A percentile compares a stretch with the other conserved stretches of the same genome.
These are phyloP conservation scores for Talaromyces sp. DNA, from an alignment of 2,329 filamentous ascomycete species.

Conservation along the genomic window DNA sequence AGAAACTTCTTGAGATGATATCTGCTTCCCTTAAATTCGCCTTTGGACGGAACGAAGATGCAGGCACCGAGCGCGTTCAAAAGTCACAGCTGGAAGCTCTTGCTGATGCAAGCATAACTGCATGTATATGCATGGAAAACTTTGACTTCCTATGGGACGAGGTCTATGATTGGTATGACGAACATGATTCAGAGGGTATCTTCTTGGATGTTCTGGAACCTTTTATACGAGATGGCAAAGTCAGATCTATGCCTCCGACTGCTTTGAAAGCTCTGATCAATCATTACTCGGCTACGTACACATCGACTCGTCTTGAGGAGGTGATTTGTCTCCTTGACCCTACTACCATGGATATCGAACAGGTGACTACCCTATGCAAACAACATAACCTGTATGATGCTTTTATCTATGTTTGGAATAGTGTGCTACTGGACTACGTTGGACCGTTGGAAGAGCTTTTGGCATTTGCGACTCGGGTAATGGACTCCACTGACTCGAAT, in stretches of 20 bases:
- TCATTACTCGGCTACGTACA: conserved; percentile 73
- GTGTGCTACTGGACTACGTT: conserved; percentile 82
- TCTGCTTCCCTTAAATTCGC: conserved; percentile 86
- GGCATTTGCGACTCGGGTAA: conserved; percentile 36
- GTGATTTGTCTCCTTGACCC: conserved; percentile 93
- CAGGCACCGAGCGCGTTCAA: conserved; percentile 51
- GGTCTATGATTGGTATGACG: conserved; percentile 86
- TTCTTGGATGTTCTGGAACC: conserved; percentile 89
- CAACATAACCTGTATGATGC: conserved; percentile 92
- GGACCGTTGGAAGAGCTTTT: conserved; percentile 85
- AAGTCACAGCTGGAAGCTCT: conserved; percentile 70
- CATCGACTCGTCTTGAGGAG: conserved; percentile 80
- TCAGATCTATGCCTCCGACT: conserved; percentile 73
- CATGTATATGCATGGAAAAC: conserved; percentile 75
- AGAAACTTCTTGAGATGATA: conserved; percentile 92
- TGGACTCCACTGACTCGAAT: conserved; percentile 44
- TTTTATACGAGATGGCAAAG: conserved; percentile 75
- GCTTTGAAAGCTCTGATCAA: conserved; percentile 83
- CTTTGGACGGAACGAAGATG: conserved; percentile 64
- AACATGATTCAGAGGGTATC: conserved; percentile 67
- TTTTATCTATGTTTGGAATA: conserved; percentile 95
- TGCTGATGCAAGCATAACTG: conserved; percentile 77
- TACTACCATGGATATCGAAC: conserved; percentile 86
- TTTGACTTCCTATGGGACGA: conserved; percentile 86
- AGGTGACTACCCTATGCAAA: conserved; percentile 86